phyloP scores from a whole-genome alignment of 352 stramenopile species.

The Pseudoperonospora humuli region DNA sequence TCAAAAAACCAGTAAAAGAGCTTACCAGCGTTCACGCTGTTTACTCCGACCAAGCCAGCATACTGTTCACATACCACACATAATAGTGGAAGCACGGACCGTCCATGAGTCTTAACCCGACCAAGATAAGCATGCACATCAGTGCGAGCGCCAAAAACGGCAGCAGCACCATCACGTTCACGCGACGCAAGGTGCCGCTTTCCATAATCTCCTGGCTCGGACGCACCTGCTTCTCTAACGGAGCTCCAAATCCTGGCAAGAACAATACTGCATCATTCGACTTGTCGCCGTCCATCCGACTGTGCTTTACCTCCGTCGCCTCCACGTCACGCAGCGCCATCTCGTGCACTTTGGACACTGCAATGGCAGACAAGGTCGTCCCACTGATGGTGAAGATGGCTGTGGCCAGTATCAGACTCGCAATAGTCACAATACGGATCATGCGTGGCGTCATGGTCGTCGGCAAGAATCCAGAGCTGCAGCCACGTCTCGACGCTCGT shows the following conservation, averaged over 20 bases:
- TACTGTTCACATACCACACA: slow-evolving; percentile 44
- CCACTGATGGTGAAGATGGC: slow-evolving; percentile 18
- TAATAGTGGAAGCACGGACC: slow-evolving; percentile 21
- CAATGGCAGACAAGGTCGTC: slow-evolving; percentile 6
- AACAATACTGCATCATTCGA: slow-evolving; percentile 41
- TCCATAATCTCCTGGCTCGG: slow-evolving; percentile 1
- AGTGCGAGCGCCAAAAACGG: slow-evolving; percentile 15
- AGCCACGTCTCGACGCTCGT: neutral
- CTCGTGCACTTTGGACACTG: slow-evolving; percentile 2
- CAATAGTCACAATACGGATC: slow-evolving; percentile 14
- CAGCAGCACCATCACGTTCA: slow-evolving; percentile 4
- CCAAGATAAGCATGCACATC: slow-evolving; percentile 16
- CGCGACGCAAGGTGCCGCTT: slow-evolving; percentile 1
- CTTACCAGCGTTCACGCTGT: slow-evolving; percentile 41
- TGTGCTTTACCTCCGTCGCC: slow-evolving; percentile 2
- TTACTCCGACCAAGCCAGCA: slow-evolving; percentile 58
- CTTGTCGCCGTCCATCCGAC: slow-evolving; percentile 6
- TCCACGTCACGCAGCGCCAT: neutral
- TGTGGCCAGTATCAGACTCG: slow-evolving; percentile 22
- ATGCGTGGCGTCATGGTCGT: slow-evolving; percentile 13
- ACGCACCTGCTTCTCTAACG: slow-evolving; percentile 58
- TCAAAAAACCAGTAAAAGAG: slow-evolving; percentile 87
- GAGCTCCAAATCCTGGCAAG: slow-evolving; percentile 56
- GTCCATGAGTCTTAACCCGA: slow-evolving; percentile 19
- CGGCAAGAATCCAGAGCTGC: neutral